Evolutionary conservation across 1,284 basidiomycete genomes (phyloP).

Genomic region (Ceratobasidium sp.): DNA sequence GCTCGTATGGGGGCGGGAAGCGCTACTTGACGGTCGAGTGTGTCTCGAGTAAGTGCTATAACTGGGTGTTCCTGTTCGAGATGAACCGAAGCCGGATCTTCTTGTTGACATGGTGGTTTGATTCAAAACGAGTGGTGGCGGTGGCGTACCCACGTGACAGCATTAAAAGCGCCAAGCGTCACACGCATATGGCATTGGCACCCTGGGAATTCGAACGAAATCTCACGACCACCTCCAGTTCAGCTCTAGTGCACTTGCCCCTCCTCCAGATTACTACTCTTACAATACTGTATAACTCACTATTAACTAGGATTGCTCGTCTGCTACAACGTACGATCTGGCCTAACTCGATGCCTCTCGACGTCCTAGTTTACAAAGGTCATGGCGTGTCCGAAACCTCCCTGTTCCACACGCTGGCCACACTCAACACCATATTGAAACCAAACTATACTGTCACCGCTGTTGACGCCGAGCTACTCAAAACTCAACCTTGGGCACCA

Average conservation of each 20-base stretch:
- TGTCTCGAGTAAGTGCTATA: neutral
- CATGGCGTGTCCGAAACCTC: conserved; percentile 75
- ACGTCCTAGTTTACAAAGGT: conserved; percentile 85
- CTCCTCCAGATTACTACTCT: neutral
- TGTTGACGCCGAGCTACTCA: conserved; percentile 70
- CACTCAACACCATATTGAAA: conserved; percentile 71
- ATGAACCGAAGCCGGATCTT: neutral
- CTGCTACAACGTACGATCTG: neutral
- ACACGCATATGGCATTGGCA: neutral
- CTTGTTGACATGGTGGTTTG: neutral
- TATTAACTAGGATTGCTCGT: conserved; percentile 11
- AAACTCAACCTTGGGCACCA: conserved; percentile 79
- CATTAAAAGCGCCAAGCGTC: conserved; percentile 1
- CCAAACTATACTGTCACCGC: conserved; percentile 85
- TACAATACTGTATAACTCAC: neutral
- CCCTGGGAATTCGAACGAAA: conserved; percentile 16
- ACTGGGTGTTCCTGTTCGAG: no score
- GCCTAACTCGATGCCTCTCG: conserved; percentile 62
- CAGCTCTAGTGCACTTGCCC: neutral
- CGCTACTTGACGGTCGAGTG: conserved; percentile 1
- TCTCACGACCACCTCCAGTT: neutral
- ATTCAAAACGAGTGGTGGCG: neutral
- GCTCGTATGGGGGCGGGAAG: conserved; percentile 2
- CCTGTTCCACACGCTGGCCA: conserved; percentile 67
- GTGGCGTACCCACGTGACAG: conserved; percentile 23